Conservation (phyloP, 805 yeast species). For the Nakazawaea siamensis region DNA sequence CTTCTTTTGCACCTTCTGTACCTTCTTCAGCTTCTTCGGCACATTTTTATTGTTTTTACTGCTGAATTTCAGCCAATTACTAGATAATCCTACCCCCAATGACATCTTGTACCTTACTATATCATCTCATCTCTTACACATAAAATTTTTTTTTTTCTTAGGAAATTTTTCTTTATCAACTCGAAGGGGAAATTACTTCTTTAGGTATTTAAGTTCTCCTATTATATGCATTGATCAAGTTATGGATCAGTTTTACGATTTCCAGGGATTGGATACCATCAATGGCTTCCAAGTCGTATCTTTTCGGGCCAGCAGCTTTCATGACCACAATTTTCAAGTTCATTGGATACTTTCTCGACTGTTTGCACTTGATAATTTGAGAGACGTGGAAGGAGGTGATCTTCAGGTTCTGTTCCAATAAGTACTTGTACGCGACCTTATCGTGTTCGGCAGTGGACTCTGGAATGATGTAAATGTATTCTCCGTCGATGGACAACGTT, state of each 20-base stretch:
- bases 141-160: not conserved
- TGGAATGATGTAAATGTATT: constrained; percentile 81
- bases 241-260: constrained; percentile 63
- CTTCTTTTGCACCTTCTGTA: constrained; percentile 11
- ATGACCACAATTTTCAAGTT: constrained; percentile 76
- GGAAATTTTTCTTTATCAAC: too few species aligned
- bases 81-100: constrained; percentile 16
- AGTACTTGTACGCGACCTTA: constrained; percentile 5
- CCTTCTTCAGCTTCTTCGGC: constrained; percentile 6
- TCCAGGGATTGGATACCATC: constrained; percentile 55
- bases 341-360: constrained; percentile 63
- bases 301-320: constrained; percentile 62
- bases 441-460: constrained; percentile 50
- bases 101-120: not conserved
- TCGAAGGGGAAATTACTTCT: not conserved
- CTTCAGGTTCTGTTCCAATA: constrained; percentile 32
- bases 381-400: constrained; percentile 82
- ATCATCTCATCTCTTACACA: not conserved
- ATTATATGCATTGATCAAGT: constrained; percentile 43
- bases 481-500: constrained; percentile 87
- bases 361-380: constrained; percentile 69
- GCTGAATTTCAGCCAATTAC: constrained; percentile 26
- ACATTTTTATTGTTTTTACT: constrained; percentile 11
- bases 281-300: constrained; percentile 81
- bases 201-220: not conserved